Evolutionary conservation across 805 yeast species (phyloP), one percentile per base, ranked within the genome.

Genomic region (Candida loeiensis): DNA sequence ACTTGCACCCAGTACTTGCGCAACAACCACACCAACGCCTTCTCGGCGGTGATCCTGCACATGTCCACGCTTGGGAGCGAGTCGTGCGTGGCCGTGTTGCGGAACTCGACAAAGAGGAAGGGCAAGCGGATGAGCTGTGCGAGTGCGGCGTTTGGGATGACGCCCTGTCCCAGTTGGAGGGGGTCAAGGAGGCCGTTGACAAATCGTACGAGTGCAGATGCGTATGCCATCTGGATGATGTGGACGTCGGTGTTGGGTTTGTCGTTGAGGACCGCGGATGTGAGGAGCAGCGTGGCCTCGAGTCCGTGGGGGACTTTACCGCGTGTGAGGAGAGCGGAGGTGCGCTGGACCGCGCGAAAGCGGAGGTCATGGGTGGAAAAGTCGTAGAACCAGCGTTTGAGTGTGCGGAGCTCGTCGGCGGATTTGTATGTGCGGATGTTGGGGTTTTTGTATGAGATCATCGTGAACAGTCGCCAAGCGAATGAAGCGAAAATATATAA

Each of bases 41-140:
- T 65, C 4, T 60, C 54, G 2, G 79, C 62, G 11, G 81, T 75
- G n/a, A 66, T 54, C 27, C 95, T 67, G n/a, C 90, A 66, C 61
- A 85, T 70, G 29, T 74, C 79, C 30, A 87, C 51, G 22, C 83
- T 71, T 1, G 97, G 96, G 18, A 93, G 60, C 13, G 69, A 66
- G 51, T 91, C 98, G 59, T 93, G 99, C 0, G 99, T 91, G 4
- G 95, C 90, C 51, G 78, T 76, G 59, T 93, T 98, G 41, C 99
- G 71, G 21, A 88, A 56, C 54, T 93, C 99, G 1, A 93, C 99
- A 59, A 93, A 88, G 53, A 75, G 76, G 22, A 81, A 70, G 0
- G 98, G 96, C 17, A 93, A 65, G 1, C 77, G 74, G 16, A 86
- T 61, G 32, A 74, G 73, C 39, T 66, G 73, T 0, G 98, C 98